phyloP scores from a whole-genome alignment of 306 rosid species.

The Rubus idaeus region DNA sequence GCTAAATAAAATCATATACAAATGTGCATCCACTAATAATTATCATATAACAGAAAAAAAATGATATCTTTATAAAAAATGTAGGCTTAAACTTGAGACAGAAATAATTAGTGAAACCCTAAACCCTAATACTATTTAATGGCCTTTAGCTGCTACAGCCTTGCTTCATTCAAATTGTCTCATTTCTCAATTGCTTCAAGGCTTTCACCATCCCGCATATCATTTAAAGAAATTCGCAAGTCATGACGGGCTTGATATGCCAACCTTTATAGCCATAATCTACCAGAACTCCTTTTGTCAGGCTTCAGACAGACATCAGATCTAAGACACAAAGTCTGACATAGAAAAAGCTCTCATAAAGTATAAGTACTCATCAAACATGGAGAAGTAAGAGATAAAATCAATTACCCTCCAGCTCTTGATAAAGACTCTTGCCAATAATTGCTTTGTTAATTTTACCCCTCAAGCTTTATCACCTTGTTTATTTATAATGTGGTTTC shows the following conservation, averaged over 20 bases:
- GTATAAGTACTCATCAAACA: neutral
- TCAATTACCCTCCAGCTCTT: neutral
- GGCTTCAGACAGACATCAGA: neutral
- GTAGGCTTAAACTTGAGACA: neutral
- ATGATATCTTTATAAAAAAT: neutral
- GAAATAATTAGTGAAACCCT: neutral
- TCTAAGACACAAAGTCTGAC: constrained; percentile 8
- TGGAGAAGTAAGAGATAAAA: neutral
- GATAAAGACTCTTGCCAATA: neutral
- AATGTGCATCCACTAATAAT: neutral
- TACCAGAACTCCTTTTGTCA: constrained; percentile 2
- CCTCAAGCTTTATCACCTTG: neutral
- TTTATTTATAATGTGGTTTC: neutral
- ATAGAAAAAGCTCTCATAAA: neutral
- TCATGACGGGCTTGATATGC: neutral
- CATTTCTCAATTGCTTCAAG: neutral
- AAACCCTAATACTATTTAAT: neutral
- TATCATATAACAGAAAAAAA: neutral
- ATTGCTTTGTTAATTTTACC: neutral
- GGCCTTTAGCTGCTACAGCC: neutral
- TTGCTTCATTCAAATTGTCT: neutral
- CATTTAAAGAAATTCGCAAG: neutral
- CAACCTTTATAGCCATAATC: neutral
- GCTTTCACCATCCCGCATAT: neutral
- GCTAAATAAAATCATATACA: neutral